Evolutionary conservation across 192 early-diverging fungal genomes (phyloP).

Genomic region (Umbelopsis vinacea): DNA sequence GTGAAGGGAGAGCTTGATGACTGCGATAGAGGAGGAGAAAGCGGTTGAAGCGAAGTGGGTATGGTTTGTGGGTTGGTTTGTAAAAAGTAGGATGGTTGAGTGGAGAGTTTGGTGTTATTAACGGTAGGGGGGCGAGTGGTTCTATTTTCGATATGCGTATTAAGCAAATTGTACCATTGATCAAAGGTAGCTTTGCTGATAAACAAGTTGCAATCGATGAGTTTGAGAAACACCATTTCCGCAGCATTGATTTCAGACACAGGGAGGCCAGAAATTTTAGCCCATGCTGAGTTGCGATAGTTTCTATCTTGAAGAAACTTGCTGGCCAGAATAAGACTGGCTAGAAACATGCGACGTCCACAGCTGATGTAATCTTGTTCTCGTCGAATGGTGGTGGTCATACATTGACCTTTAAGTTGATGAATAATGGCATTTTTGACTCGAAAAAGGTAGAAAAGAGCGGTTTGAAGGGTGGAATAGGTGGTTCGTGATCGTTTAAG

Average conservation of each 20-base stretch:
- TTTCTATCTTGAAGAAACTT: constrained; percentile 90
- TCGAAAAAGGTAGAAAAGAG: constrained; percentile 72
- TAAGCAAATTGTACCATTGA: constrained; percentile 41
- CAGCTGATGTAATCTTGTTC: constrained; percentile 57
- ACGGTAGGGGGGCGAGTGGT: background rate
- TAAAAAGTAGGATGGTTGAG: background rate
- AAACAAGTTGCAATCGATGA: constrained; percentile 83
- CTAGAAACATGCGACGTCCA: constrained; percentile 84
- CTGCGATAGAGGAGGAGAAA: constrained; percentile 8
- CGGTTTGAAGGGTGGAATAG: constrained; percentile 80
- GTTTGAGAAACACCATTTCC: constrained; percentile 79
- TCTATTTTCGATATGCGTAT: constrained; percentile 27
- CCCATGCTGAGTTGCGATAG: constrained; percentile 90
- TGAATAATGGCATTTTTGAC: constrained; percentile 31
- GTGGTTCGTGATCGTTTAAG: constrained; percentile 75
- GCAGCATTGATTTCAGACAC: constrained; percentile 82
- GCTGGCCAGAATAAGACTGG: constrained; percentile 83
- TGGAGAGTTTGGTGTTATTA: background rate
- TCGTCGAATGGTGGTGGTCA: constrained; percentile 7
- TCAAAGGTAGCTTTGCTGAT: constrained; percentile 52
- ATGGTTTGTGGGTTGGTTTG: background rate
- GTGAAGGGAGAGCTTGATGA: background rate
- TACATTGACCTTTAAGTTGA: constrained; percentile 19
- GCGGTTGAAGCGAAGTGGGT: background rate
- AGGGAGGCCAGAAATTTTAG: constrained; percentile 85